Evolutionary conservation across 805 yeast species (phyloP).

Genomic region (Hanseniaspora jakobsenii): DNA sequence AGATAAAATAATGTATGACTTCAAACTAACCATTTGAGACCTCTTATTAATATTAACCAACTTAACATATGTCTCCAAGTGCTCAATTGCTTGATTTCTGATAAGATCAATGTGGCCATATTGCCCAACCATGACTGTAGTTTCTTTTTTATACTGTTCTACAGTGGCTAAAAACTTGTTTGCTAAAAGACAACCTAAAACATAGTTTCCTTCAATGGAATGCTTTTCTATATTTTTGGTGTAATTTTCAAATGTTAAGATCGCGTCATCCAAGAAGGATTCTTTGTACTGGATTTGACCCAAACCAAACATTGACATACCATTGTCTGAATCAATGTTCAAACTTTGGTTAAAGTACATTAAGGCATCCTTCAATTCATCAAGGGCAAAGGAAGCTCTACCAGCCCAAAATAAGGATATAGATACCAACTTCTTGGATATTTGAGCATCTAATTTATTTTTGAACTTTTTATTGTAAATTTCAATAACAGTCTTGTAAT

Average conservation of each 20-base stretch:
- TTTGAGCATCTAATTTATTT: conserved; percentile 28
- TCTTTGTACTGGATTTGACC: conserved; percentile 75
- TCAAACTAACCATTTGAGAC: conserved; percentile 47
- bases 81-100: conserved; percentile 43
- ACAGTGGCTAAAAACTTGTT: conserved; percentile 26
- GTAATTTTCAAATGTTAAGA: conserved; percentile 67
- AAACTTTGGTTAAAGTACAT: conserved; percentile 60
- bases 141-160: conserved; percentile 17
- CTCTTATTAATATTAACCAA: conserved; percentile 39
- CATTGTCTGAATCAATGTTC: conserved; percentile 49
- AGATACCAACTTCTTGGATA: conserved; percentile 33
- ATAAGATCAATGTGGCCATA: conserved; percentile 17
- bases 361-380: conserved; percentile 60
- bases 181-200: conserved; percentile 65
- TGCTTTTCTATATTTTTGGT: conserved; percentile 45
- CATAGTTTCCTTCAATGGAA: conserved; percentile 49
- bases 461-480: conserved; percentile 42
- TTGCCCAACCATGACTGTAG: conserved; percentile 10
- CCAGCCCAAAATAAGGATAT: conserved; percentile 80
- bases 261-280: conserved; percentile 68
- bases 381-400: conserved; percentile 50
- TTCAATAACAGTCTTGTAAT: conserved; percentile 44
- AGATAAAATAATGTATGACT: conserved; percentile 59
- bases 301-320: conserved; percentile 65
- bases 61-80: conserved; percentile 59